Evolutionary conservation across 345 rosid species (phyloP).

Genomic region (Sonneratia alba): DNA sequence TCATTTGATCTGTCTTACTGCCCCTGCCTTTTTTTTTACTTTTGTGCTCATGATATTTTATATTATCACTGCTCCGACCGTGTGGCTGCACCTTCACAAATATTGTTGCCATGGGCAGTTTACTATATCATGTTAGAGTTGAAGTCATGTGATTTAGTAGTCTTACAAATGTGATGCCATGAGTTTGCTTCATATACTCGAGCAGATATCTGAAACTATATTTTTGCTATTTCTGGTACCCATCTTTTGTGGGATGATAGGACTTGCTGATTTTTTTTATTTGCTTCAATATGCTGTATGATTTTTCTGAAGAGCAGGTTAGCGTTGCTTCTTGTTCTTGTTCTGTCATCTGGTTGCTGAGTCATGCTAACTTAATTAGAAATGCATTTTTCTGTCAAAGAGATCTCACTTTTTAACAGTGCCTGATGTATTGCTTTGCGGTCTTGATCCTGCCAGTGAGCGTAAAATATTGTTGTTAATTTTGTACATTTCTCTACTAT

Average conservation of each 20-base stretch:
- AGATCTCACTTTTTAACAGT: neutral
- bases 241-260: too few species aligned
- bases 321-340: neutral
- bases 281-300: neutral
- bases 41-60: neutral
- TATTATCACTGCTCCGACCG: neutral
- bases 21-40: neutral
- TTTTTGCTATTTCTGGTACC: neutral
- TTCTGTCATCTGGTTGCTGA: neutral
- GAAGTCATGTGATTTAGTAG: neutral
- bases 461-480: neutral
- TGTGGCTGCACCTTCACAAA: neutral
- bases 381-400: neutral
- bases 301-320: neutral
- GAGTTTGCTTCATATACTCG: neutral
- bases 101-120: neutral
- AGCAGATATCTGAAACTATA: neutral
- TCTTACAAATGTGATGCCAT: neutral
- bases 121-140: neutral
- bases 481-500: neutral
- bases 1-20: neutral
- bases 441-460: neutral
- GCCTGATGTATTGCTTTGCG: neutral
- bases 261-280: neutral
- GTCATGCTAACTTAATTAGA: neutral